Conservation (phyloP, 2,329 filamentous ascomycete genomes). For the Xylaria sp. region DNA sequence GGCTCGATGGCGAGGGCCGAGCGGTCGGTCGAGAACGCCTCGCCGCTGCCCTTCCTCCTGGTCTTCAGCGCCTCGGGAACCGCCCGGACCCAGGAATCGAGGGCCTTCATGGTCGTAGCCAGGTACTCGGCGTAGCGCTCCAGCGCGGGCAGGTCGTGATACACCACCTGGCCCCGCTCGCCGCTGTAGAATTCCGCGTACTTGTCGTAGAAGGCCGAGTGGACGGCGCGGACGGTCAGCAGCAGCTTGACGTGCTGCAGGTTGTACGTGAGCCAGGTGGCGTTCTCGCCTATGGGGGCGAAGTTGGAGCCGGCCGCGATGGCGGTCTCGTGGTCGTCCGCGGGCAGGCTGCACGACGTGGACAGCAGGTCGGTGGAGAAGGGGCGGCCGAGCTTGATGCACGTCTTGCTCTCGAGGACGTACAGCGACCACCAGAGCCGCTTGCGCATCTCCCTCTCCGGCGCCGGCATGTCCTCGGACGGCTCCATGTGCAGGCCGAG, state of each 20-base stretch:
- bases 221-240: constrained; percentile 36
- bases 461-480: constrained; percentile 41
- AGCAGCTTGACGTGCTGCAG: constrained; percentile 41
- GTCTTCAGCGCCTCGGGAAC: constrained; percentile 43
- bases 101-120: constrained; percentile 24
- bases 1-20: constrained; percentile 38
- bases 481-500: constrained; percentile 54
- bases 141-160: constrained; percentile 33
- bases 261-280: constrained; percentile 44
- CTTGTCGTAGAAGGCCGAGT: constrained; percentile 41
- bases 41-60: constrained; percentile 35
- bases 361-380: constrained; percentile 39
- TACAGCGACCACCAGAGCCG: constrained; percentile 57
- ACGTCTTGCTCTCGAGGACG: constrained; percentile 49
- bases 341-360: constrained; percentile 42
- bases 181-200: constrained; percentile 35
- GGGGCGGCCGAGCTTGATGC: constrained; percentile 51
- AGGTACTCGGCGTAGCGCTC: constrained; percentile 29
- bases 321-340: constrained; percentile 39
- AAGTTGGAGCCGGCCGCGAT: constrained; percentile 37
- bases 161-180: constrained; percentile 21
- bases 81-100: constrained; percentile 39
- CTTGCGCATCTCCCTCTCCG: constrained; percentile 39
- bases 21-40: constrained; percentile 39
- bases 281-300: constrained; percentile 35